phyloP scores from a whole-genome alignment of 1,284 basidiomycete species.

The Dichomitus squalens region DNA sequence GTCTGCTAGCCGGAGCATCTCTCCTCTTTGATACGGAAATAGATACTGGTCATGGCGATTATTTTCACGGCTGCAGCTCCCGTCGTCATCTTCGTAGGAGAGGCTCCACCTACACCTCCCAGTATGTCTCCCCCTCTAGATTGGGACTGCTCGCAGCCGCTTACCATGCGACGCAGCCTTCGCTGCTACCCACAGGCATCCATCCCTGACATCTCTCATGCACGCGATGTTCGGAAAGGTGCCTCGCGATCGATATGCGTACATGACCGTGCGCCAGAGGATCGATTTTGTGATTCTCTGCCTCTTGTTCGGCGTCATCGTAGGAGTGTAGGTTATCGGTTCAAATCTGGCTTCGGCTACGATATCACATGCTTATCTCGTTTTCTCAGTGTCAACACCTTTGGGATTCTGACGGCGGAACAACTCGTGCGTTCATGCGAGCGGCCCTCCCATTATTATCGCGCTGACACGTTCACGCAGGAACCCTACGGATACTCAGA shows the following conservation, averaged over 20 bases:
- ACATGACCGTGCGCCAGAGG: constrained; percentile 66
- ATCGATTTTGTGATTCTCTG: constrained; percentile 66
- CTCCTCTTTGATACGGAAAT: background rate
- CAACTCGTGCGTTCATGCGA: constrained; percentile 53
- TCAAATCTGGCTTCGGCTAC: background rate
- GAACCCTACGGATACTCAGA: constrained; percentile 73
- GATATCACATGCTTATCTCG: background rate
- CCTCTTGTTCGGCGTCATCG: constrained; percentile 63
- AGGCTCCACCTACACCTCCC: constrained; percentile 60
- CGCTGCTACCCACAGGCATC: constrained; percentile 60
- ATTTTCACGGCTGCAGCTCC: constrained; percentile 65
- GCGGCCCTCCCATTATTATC: background rate
- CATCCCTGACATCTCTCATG: constrained; percentile 53
- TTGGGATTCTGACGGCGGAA: constrained; percentile 67
- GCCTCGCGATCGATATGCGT: constrained; percentile 40
- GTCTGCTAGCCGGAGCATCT: background rate
- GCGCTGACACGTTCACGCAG: constrained; percentile 37
- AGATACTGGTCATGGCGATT: constrained; percentile 74
- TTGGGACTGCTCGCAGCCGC: background rate
- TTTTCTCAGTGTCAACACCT: constrained; percentile 41
- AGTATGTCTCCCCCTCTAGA: constrained; percentile 48
- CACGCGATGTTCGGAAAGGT: constrained; percentile 56
- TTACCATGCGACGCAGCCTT: constrained; percentile 47
- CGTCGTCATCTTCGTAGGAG: constrained; percentile 54
- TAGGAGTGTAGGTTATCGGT: constrained; percentile 49